Evolutionary conservation across 2,329 filamentous ascomycete species (phyloP), one percentile per base, ranked within the genome.

Genomic region (Cladorrhinum sp.): DNA sequence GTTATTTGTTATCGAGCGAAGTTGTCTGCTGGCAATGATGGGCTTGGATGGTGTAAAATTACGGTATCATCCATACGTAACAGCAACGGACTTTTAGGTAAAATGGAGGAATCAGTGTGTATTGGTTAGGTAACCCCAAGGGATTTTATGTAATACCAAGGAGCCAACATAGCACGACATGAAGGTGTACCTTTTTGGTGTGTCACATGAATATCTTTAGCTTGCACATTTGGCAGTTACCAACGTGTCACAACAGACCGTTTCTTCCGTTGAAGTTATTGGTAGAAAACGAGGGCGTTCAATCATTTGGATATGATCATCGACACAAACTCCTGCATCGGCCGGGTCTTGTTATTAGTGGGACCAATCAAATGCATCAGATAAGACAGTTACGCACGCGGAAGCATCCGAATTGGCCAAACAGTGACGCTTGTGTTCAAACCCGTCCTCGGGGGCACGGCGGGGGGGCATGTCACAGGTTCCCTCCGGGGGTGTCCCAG

Each of bases 71-170:
- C 20, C 3, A 45, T 56, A 56, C 24, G 53, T 56, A 56, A 56
- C 36, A 56, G 3, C 23, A 56, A 18, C 4, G n/a, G 1, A 16
- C 52, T 22, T 55, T 50, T 55, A 55, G 22, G 32, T 55, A 55
- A 55, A 18, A n/a, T 45, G 27, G 25, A 32, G 23, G 20, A 13
- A 13, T 41, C 18, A 25, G 53, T 56, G 6, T 16, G 53, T 56
- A 38, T 49, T 56, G 36, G 53, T 56, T 56, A 56, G 36, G 53
- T 56, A 56, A 56, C 23, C 24, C 8, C 25, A 18, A 22, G 12
- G 22, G 41, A 23, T 49, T 25, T 56, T 56, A 56, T 38, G 53
- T 38, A 56, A 56, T 56, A 48, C 22, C 53, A 56, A 56, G 53
- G 32, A 48, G 9, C 32, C 23, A 1, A 25, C 10, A 10, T 45